A percentile compares a stretch with the other conserved stretches of the same genome.
These are phyloP conservation scores for Dacryopinax spathularia DNA, from an alignment of 768 basidiomycete species.

Conservation along the genomic window DNA sequence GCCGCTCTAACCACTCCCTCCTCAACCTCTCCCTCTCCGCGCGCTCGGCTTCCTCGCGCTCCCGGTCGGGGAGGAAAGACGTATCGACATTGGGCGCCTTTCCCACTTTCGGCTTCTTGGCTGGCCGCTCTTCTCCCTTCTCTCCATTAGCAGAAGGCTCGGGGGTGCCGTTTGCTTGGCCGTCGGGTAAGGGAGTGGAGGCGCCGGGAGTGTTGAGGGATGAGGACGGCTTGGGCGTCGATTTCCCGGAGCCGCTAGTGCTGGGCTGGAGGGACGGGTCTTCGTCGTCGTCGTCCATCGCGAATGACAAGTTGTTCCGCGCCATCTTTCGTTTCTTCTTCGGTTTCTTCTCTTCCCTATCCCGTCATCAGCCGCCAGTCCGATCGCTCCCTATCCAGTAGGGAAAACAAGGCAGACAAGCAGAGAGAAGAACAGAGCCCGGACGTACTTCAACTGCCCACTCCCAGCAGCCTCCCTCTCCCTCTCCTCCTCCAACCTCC, in stretches of 20 bases:
- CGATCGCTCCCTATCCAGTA: not conserved
- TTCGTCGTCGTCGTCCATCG: conserved; percentile 63
- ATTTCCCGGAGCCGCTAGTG: not conserved
- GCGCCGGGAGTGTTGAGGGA: too few species aligned
- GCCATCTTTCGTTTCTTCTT: conserved; percentile 89
- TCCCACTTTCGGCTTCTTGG: conserved; percentile 65
- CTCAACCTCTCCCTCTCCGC: conserved; percentile 76
- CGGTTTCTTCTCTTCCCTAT: conserved; percentile 73
- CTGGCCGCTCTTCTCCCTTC: conserved; percentile 27
- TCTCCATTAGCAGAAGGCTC: not conserved
- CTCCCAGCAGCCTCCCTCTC: conserved; percentile 76
- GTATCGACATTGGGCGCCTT: conserved; percentile 97
- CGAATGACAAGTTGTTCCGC: conserved; percentile 85
- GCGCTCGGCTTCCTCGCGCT: conserved; percentile 85
- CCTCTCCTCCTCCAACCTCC: conserved; percentile 83
- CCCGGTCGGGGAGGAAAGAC: conserved; percentile 95
- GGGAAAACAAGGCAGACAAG: conserved; percentile 9
- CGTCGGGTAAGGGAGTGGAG: too few species aligned
- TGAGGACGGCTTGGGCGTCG: not conserved
- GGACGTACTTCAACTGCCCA: conserved; percentile 73
- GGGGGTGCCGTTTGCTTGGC: too few species aligned
- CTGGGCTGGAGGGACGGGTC: too few species aligned
- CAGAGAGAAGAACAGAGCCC: conserved; percentile 12
- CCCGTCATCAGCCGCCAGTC: conserved; percentile 22
- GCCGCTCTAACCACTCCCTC: conserved; percentile 69